Conservation (phyloP, 495 filamentous ascomycete genomes). For the Lophium mytilinum region DNA sequence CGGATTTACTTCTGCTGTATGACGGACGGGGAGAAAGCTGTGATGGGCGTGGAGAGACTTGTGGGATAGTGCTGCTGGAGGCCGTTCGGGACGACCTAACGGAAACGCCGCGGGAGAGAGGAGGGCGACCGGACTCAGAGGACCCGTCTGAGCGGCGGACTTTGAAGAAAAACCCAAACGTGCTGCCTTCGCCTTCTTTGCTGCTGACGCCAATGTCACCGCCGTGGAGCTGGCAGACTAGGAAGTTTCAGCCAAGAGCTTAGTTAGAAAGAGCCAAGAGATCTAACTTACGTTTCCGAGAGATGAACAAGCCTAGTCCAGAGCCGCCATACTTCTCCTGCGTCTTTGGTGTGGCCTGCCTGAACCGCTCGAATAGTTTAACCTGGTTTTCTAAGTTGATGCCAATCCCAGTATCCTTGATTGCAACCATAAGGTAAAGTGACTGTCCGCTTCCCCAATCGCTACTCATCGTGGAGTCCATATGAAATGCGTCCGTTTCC, state of each 20-base stretch:
- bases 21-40: neutral
- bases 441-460: constrained; percentile 29
- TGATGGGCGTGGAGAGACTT: neutral
- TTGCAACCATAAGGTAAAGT: constrained; percentile 33
- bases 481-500: constrained; percentile 14
- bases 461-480: constrained; percentile 25
- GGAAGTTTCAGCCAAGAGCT: neutral
- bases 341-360: constrained; percentile 35
- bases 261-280: neutral
- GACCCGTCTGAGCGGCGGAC: constrained; percentile 17
- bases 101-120: neutral
- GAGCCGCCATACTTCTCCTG: constrained; percentile 32
- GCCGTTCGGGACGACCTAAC: constrained; percentile 1
- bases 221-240: constrained; percentile 32
- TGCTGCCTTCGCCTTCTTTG: constrained; percentile 27
- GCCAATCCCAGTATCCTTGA: constrained; percentile 35
- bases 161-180: constrained; percentile 34
- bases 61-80: neutral
- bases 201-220: constrained; percentile 35
- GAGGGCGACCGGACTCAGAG: constrained; percentile 4
- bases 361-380: constrained; percentile 31
- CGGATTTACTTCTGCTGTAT: constrained; percentile 7
- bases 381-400: constrained; percentile 28
- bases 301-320: constrained; percentile 35
- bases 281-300: constrained; percentile 25